Conservation (phyloP, 83 land plant genomes). For the Picea abies region DNA sequence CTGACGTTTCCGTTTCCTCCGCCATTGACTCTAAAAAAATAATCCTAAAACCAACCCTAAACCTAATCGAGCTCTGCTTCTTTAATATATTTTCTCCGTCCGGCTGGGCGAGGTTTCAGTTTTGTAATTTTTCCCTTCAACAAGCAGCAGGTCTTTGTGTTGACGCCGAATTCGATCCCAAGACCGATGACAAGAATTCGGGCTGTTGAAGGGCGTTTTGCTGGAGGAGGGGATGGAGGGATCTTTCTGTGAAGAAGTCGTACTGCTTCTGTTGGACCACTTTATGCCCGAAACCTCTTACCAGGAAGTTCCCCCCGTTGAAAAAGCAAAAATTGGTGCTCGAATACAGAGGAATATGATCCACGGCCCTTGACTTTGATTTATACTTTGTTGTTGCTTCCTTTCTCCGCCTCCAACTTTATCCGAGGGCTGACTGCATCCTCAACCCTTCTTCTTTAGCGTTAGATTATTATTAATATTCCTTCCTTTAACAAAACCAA, state of each 20-base stretch:
- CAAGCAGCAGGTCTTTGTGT: not conserved
- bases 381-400: too few relatives aligned
- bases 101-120: not conserved
- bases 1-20: not conserved
- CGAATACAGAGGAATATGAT: slow-evolving; percentile 3
- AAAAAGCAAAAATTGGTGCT: not conserved
- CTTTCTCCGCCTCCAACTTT: not conserved
- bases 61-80: not conserved
- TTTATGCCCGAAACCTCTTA: slow-evolving; percentile 6
- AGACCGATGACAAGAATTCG: not conserved
- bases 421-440: not conserved
- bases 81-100: not conserved
- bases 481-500: not conserved
- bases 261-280: slow-evolving; percentile 6
- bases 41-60: not conserved
- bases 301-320: not conserved
- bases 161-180: not conserved
- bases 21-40: not conserved
- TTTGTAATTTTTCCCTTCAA: not conserved
- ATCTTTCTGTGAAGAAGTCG: slow-evolving; percentile 2
- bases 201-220: not conserved
- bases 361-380: not conserved
- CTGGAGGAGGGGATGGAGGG: not conserved
- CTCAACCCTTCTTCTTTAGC: not conserved
- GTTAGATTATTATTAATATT: not conserved